These are phyloP conservation scores for barley (Hordeum vulgare) DNA, from an alignment of 176 grass and related monocot genomes.

Conservation along the genomic window MorexV3_pseudomolecules_assembly NC_058519.1:557508297-557508796, in stretches of 20 bases:
- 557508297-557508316: constrained; percentile 48
- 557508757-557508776: not conserved
- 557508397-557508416: constrained; percentile 4
- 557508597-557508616: constrained; percentile 94
- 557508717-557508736: not conserved
- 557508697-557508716: not conserved
- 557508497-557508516: constrained; percentile 34
- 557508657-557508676: not conserved
- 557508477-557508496: constrained; percentile 25
- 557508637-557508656: not conserved
- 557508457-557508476: constrained; percentile 1
- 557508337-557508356: not conserved
- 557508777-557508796: not conserved
- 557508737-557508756: not conserved
- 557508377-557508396: not conserved
- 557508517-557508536: constrained; percentile 32
- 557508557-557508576: constrained; percentile 16
- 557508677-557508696: not conserved
- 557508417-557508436: constrained; percentile 23
- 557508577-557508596: constrained; percentile 65
- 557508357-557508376: not conserved
- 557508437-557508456: not conserved
- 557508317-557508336: constrained; percentile 77
- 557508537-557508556: constrained; percentile 42
- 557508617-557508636: constrained; percentile 54